Base-by-base conservation (phyloP, 495 filamentous ascomycete genomes). In the Pyrenopolyporus hunteri region DNA sequence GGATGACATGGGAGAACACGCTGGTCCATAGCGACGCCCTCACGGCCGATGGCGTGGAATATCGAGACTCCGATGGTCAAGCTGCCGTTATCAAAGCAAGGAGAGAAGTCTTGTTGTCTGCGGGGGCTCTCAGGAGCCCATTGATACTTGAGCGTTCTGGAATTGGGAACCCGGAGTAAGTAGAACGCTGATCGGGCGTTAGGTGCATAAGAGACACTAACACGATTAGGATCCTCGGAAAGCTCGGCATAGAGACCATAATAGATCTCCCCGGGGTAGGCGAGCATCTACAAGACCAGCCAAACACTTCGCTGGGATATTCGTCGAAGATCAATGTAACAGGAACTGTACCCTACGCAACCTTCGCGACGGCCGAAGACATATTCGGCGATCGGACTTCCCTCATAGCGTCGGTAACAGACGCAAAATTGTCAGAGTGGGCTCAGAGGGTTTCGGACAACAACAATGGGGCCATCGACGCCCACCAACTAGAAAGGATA, bases 131-230 rank as follows among this genome's bases (percentile, higher is more conserved):
- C n/a, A 67, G 76, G 32, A 76, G 78, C 0, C 78, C 82, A 11
- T 69, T 75, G n/a, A 69, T 83, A 6, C 69, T 83, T 7, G 81
- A 83, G 61, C 67, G 77, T 2, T 85, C 82, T 0, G 80, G 82
- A 1, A 63, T 83, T 23, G 82, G 80, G 22, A 68, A 70, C 51
- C 52, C 48, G 2, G 54, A 10, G 57, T 57, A 56, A 17, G 42
- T 50, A n/a, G 13, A 13, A 20, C 9, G 10, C 14, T 7, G 3
- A 3, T 46, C 32, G 11, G 14, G 8, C 44, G 26, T n/a, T 13
- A 17, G 23, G 46, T 1, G 45, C 20, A 6, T 31, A 11, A 48
- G n/a, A n/a, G n/a, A 5, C 28, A 59, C 22, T 52, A 36, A 43
- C 59, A 50, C 19, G 36, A 16, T 33, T 23, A 60, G 53, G n/a